Conservation (phyloP, 2,329 filamentous ascomycete species). For the Aspergillus persii region DNA sequence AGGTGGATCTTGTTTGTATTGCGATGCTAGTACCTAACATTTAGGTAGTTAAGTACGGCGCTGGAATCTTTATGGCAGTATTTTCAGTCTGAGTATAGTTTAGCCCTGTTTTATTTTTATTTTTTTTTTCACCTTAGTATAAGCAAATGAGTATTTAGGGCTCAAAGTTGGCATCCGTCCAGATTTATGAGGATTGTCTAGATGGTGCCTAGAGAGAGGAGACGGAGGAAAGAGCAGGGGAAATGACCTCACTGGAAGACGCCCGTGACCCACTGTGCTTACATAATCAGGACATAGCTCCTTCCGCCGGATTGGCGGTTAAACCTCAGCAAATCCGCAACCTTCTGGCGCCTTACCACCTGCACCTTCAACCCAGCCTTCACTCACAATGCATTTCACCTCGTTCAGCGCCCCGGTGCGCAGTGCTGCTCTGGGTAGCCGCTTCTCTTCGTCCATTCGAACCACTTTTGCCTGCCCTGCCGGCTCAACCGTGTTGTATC, state of each 20-base stretch:
- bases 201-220: too few species aligned
- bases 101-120: too few species aligned
- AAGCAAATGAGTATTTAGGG: too few species aligned
- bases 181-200: too few species aligned
- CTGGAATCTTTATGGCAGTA: too few species aligned
- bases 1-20: too few species aligned
- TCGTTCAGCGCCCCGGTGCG: slow-evolving; percentile 33
- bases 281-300: slow-evolving; percentile 19
- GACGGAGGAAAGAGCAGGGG: neutral
- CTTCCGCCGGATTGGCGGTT: slow-evolving; percentile 1
- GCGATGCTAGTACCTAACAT: too few species aligned
- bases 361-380: slow-evolving; percentile 12
- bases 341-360: slow-evolving; percentile 10
- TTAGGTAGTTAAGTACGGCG: too few species aligned
- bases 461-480: slow-evolving; percentile 22
- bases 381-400: slow-evolving; percentile 25
- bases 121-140: too few species aligned
- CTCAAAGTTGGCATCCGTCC: too few species aligned
- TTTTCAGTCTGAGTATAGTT: too few species aligned
- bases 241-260: neutral
- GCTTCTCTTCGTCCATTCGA: slow-evolving; percentile 24
- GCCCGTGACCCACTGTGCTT: slow-evolving; percentile 7
- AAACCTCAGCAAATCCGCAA: slow-evolving; percentile 4
- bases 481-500: slow-evolving; percentile 18
- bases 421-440: slow-evolving; percentile 28